These are phyloP conservation scores for Groenewaldozyma sp. DNA, from an alignment of 1,139 yeast genomes.

Conservation along the genomic window DNA sequence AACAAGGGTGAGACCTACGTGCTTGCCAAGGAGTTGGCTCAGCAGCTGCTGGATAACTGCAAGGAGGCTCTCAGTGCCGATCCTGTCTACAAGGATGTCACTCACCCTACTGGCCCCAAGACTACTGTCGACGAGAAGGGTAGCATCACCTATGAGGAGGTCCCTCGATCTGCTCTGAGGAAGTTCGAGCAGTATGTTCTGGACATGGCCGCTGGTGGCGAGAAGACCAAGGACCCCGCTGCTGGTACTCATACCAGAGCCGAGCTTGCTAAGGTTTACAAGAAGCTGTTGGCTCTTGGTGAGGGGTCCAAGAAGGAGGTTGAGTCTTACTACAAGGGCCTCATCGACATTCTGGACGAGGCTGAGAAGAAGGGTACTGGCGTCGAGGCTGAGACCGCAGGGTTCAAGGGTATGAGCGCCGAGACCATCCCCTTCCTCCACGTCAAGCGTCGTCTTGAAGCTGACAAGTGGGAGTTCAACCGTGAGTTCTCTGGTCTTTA, in stretches of 20 bases:
- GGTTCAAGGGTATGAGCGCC: conserved; percentile 30
- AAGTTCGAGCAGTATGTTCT: conserved; percentile 91
- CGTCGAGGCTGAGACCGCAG: conserved; percentile 32
- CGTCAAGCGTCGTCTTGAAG: conserved; percentile 59
- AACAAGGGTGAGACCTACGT: conserved; percentile 82
- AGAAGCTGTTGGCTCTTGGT: conserved; percentile 67
- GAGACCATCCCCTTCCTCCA: conserved; percentile 94
- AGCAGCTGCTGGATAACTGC: conserved; percentile 92
- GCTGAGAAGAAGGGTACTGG: conserved; percentile 45
- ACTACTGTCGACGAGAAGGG: conserved; percentile 86
- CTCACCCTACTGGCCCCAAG: conserved; percentile 91
- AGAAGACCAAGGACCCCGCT: conserved; percentile 60
- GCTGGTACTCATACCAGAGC: conserved; percentile 48
- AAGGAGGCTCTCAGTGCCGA: conserved; percentile 69
- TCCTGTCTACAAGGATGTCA: conserved; percentile 93
- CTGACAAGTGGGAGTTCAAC: conserved; percentile 80
- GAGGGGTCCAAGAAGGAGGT: conserved; percentile 50
- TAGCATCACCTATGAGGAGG: conserved; percentile 73
- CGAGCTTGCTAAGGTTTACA: conserved; percentile 77
- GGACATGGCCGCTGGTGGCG: conserved; percentile 96
- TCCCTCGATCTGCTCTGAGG: conserved; percentile 81
- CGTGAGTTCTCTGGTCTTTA: conserved; percentile 65
- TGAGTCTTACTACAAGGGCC: conserved; percentile 69
- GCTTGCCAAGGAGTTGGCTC: conserved; percentile 83
- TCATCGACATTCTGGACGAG: conserved; percentile 64